These are phyloP conservation scores for Penicillium fimorum DNA, from an alignment of 495 filamentous ascomycete species.

Conservation along the genomic window DNA sequence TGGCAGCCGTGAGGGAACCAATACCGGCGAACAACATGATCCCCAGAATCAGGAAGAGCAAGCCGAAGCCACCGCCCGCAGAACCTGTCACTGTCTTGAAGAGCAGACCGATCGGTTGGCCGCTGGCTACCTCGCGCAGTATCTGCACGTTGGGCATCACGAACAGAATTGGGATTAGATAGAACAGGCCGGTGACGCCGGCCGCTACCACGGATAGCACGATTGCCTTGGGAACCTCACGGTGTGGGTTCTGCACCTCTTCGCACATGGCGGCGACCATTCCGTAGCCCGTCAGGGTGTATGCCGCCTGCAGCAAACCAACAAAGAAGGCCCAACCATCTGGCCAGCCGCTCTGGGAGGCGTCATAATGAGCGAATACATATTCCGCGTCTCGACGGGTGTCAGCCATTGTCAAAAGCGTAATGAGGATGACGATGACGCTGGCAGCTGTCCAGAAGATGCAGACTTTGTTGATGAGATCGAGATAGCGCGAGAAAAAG, in stretches of 20 bases:
- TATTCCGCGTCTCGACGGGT: slow-evolving; percentile 50
- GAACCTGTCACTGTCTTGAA: slow-evolving; percentile 39
- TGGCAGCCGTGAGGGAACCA: slow-evolving; percentile 69
- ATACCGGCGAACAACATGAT: slow-evolving; percentile 72
- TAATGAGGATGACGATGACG: slow-evolving; percentile 60
- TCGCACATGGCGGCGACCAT: slow-evolving; percentile 59
- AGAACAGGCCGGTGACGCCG: slow-evolving; percentile 64
- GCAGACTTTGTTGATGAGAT: slow-evolving; percentile 66
- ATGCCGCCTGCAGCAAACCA: slow-evolving; percentile 59
- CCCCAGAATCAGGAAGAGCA: slow-evolving; percentile 70
- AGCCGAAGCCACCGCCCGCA: slow-evolving; percentile 62
- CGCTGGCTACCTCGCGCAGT: slow-evolving; percentile 60
- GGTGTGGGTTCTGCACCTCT: slow-evolving; percentile 68
- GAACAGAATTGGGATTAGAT: slow-evolving; percentile 65
- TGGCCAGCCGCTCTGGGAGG: slow-evolving; percentile 57
- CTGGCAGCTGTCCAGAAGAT: slow-evolving; percentile 64
- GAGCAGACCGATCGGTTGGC: slow-evolving; percentile 40
- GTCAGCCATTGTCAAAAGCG: slow-evolving; percentile 57
- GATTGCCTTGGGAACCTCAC: slow-evolving; percentile 70
- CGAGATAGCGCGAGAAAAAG: slow-evolving; percentile 56
- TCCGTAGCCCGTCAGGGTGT: slow-evolving; percentile 60
- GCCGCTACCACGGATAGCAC: slow-evolving; percentile 69
- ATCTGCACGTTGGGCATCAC: slow-evolving; percentile 56
- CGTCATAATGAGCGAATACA: slow-evolving; percentile 63
- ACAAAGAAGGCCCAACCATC: slow-evolving; percentile 63